Evolutionary conservation across 352 stramenopile genomes (phyloP).

Genomic region (Phytophthora aleatoria): DNA sequence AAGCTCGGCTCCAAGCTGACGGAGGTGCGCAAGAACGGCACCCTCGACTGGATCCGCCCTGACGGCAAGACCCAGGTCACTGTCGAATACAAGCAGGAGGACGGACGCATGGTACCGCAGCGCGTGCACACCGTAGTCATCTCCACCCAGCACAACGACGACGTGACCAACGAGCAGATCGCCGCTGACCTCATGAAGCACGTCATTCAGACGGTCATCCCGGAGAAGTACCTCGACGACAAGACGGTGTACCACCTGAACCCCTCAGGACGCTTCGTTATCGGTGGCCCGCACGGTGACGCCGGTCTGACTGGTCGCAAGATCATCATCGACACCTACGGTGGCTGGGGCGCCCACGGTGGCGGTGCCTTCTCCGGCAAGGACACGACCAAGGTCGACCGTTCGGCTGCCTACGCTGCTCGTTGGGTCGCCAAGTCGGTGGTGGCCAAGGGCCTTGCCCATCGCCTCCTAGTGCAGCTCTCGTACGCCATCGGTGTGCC

Average conservation of each 20-base stretch:
- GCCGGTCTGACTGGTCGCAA: slow-evolving; percentile 98
- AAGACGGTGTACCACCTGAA: slow-evolving; percentile 99
- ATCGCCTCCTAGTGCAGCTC: slow-evolving; percentile 96
- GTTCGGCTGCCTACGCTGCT: slow-evolving; percentile 97
- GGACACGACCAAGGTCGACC: slow-evolving; percentile 99
- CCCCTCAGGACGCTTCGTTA: slow-evolving; percentile 98
- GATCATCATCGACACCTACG: slow-evolving; percentile 99
- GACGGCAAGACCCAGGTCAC: slow-evolving; percentile 99
- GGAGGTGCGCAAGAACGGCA: slow-evolving; percentile 99
- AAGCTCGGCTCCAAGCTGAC: slow-evolving; percentile 96
- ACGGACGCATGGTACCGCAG: slow-evolving; percentile 94
- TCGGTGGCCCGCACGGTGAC: slow-evolving; percentile 98
- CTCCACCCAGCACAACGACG: slow-evolving; percentile 98
- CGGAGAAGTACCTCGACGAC: slow-evolving; percentile 99
- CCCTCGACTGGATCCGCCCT: slow-evolving; percentile 97
- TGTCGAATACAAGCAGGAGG: slow-evolving; percentile 97
- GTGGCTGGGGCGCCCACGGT: slow-evolving; percentile 98
- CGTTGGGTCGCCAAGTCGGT: slow-evolving; percentile 99
- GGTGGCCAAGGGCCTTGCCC: slow-evolving; percentile 94
- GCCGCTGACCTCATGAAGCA: slow-evolving; percentile 98
- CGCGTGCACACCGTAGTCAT: slow-evolving; percentile 99
- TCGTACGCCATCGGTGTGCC: slow-evolving; percentile 99
- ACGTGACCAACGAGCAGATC: slow-evolving; percentile 99
- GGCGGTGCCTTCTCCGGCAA: slow-evolving; percentile 99
- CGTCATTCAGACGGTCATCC: slow-evolving; percentile 98